Conservation (phyloP, 2,329 filamentous ascomycete species). For the Aureobasidium leucospermi region DNA sequence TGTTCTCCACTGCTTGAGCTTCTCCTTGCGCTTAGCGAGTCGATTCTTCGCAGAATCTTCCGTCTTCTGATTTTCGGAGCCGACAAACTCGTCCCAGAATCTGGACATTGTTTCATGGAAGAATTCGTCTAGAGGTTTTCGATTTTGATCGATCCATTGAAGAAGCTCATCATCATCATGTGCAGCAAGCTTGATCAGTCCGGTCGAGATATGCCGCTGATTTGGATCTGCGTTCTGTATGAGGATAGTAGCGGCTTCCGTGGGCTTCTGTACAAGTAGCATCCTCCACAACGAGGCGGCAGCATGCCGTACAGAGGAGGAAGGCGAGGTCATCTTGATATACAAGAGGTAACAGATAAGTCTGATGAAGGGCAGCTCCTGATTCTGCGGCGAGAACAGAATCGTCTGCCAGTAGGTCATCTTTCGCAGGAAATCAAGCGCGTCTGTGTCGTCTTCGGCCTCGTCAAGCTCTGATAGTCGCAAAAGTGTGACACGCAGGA, state of each 20-base stretch:
- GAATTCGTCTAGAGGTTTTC: conserved; percentile 67
- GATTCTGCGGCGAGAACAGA: conserved; percentile 68
- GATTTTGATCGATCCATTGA: conserved; percentile 77
- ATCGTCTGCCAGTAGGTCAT: conserved; percentile 95
- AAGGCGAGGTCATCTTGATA: conserved; percentile 69
- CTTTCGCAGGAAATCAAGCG: conserved; percentile 68
- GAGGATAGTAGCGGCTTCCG: conserved; percentile 68
- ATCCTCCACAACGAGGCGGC: conserved; percentile 86
- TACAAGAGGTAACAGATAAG: conserved; percentile 92
- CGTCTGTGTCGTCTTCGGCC: conserved; percentile 53
- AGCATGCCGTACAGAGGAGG: conserved; percentile 60
- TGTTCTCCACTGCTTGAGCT: conserved; percentile 68
- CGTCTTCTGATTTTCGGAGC: conserved; percentile 70
- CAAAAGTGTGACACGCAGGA: conserved; percentile 72
- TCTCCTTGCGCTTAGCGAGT: conserved; percentile 70
- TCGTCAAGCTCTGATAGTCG: conserved; percentile 78
- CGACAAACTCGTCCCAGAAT: conserved; percentile 82
- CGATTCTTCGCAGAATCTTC: conserved; percentile 66
- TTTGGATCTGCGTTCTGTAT: conserved; percentile 63
- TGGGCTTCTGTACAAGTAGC: conserved; percentile 84
- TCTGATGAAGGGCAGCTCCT: conserved; percentile 73
- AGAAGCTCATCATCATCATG: conserved; percentile 86
- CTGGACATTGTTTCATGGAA: conserved; percentile 78
- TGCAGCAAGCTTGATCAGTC: conserved; percentile 77
- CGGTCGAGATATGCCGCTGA: conserved; percentile 62